A percentile compares a stretch with the other conserved stretches of the same genome.
Conservation (phyloP, 768 basidiomycete species). For the Sistotremastrum suecicum region DNA sequence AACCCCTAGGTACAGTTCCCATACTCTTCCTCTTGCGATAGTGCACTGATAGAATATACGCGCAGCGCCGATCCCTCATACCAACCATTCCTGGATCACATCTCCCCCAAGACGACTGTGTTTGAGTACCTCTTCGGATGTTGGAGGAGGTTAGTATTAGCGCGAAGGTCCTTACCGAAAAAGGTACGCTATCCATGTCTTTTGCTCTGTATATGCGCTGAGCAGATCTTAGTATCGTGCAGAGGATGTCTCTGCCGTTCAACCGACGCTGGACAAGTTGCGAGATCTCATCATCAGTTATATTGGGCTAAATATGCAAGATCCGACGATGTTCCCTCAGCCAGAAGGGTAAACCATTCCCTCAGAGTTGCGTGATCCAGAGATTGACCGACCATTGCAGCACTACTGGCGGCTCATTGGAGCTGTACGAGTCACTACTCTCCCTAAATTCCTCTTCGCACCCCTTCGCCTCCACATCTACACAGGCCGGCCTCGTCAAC, state of each 20-base stretch:
- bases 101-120: constrained; percentile 64
- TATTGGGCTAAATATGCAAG: constrained; percentile 77
- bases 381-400: constrained; percentile 20
- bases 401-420: constrained; percentile 58
- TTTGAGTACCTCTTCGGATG: constrained; percentile 85
- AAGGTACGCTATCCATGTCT: constrained; percentile 30
- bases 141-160: constrained; percentile 75
- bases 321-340: constrained; percentile 91
- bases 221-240: constrained; percentile 31
- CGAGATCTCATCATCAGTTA: constrained; percentile 81
- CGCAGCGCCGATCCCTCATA: constrained; percentile 63
- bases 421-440: constrained; percentile 73
- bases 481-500: constrained; percentile 34
- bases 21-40: constrained; percentile 2
- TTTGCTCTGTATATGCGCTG: background rate
- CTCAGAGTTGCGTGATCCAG: background rate
- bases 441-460: constrained; percentile 54
- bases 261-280: constrained; percentile 53
- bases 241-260: constrained; percentile 46
- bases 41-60: background rate
- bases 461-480: constrained; percentile 40
- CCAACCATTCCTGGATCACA: constrained; percentile 54
- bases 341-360: constrained; percentile 45
- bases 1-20: constrained; percentile 29
- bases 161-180: constrained; percentile 39